Conservation (phyloP, 2,329 filamentous ascomycete species). For the Elsinoe batatas region DNA sequence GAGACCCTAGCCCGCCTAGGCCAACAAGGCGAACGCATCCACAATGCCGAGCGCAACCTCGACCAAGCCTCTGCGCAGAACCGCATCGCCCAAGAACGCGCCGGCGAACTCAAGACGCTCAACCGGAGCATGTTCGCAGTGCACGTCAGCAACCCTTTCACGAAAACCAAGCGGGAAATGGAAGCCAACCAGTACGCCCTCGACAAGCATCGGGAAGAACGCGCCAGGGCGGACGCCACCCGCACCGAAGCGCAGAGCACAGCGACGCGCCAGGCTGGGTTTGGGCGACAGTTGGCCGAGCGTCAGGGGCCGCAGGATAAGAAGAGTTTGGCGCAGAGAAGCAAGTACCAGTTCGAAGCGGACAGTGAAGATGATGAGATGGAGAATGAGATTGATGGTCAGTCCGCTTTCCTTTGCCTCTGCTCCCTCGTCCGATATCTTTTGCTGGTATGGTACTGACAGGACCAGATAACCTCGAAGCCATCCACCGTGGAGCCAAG, state of each 20-base stretch:
- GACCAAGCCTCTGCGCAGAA: constrained; percentile 66
- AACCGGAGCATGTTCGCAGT: constrained; percentile 83
- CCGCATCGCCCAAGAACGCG: constrained; percentile 65
- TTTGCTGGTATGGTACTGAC: not conserved
- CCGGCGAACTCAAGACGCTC: constrained; percentile 71
- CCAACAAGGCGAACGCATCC: constrained; percentile 67
- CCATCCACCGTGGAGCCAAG: constrained; percentile 51
- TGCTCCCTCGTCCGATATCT: not conserved
- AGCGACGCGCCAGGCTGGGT: constrained; percentile 53
- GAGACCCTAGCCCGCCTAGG: constrained; percentile 64
- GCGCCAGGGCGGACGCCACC: constrained; percentile 47
- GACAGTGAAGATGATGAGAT: constrained; percentile 60
- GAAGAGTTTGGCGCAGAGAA: constrained; percentile 49
- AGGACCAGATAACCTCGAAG: constrained; percentile 44
- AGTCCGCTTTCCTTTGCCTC: constrained; percentile 15
- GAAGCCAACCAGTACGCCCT: constrained; percentile 60
- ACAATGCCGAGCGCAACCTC: constrained; percentile 74
- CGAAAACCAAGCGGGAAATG: constrained; percentile 48
- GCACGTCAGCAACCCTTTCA: constrained; percentile 45
- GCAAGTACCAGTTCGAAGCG: constrained; percentile 71
- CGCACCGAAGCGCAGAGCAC: constrained; percentile 43
- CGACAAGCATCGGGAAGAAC: constrained; percentile 51
- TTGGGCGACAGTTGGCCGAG: constrained; percentile 43
- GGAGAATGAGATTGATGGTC: constrained; percentile 36
- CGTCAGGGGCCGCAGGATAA: constrained; percentile 44